These are phyloP conservation scores for Onygena corvina DNA, from an alignment of 2,329 filamentous ascomycete genomes.

Conservation along the genomic window DNA sequence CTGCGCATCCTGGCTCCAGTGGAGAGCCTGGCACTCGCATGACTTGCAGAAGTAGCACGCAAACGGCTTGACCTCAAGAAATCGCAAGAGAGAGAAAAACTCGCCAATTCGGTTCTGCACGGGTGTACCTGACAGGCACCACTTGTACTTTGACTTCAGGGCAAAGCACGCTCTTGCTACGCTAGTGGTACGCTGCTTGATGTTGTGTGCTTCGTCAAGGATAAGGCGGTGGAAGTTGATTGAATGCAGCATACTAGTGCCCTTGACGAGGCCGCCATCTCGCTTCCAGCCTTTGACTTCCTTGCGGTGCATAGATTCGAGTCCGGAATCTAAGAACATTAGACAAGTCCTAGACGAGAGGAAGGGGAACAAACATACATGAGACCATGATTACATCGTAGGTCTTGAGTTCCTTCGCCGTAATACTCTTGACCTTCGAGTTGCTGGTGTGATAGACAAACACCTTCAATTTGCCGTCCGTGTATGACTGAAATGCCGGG, in stretches of 20 bases:
- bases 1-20: slow-evolving; percentile 67
- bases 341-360: background rate
- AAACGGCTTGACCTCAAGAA: slow-evolving; percentile 78
- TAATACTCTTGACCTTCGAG: slow-evolving; percentile 64
- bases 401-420: slow-evolving; percentile 59
- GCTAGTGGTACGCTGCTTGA: slow-evolving; percentile 70
- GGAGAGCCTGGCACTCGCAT: slow-evolving; percentile 66
- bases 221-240: slow-evolving; percentile 84
- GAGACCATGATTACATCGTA: slow-evolving; percentile 96
- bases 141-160: slow-evolving; percentile 75
- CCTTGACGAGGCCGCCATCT: slow-evolving; percentile 67
- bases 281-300: slow-evolving; percentile 82
- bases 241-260: slow-evolving; percentile 65
- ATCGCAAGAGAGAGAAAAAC: slow-evolving; percentile 87
- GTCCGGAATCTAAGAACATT: slow-evolving; percentile 39
- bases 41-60: slow-evolving; percentile 88
- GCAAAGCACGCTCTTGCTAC: slow-evolving; percentile 94
- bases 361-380: slow-evolving; percentile 48
- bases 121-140: slow-evolving; percentile 90
- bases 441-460: slow-evolving; percentile 86
- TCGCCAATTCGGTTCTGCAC: slow-evolving; percentile 96
- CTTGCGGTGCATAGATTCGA: slow-evolving; percentile 86
- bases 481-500: slow-evolving; percentile 43
- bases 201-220: slow-evolving; percentile 89
- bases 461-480: slow-evolving; percentile 77